Percentiles rank a stretch among this genome's conserved stretches.
Conservation (phyloP, 2,329 filamentous ascomycete genomes). For the Aureobasidium vineae region DNA sequence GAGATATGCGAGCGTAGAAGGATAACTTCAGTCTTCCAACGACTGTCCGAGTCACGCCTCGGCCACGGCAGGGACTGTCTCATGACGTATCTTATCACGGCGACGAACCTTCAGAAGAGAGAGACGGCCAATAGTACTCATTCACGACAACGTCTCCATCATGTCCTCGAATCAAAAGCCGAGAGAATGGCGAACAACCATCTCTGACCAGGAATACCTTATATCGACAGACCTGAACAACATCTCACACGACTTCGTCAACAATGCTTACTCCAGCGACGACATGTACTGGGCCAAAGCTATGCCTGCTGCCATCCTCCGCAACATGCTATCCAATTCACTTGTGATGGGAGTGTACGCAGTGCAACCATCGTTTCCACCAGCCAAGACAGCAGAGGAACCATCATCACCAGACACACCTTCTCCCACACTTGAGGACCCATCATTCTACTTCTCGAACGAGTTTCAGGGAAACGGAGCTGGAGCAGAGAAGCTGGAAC, state of each 20-base stretch:
- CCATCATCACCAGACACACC: conserved; percentile 33
- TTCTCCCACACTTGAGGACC: conserved; percentile 30
- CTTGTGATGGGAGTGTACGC: conserved; percentile 35
- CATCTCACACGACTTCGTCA: conserved; percentile 34
- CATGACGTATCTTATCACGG: conserved; percentile 10
- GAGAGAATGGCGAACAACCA: conserved; percentile 7
- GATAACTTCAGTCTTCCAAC: not conserved
- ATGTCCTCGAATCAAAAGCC: not conserved
- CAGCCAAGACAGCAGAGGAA: conserved; percentile 24
- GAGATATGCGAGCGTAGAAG: not conserved
- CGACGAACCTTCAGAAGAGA: not conserved
- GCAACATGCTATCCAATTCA: conserved; percentile 33
- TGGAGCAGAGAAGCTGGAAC: conserved; percentile 27
- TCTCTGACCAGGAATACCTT: conserved; percentile 19
- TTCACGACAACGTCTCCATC: too few relatives aligned
- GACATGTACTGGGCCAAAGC: conserved; percentile 37
- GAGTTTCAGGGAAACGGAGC: not conserved
- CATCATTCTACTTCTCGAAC: conserved; percentile 16
- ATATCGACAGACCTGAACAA: conserved; percentile 30
- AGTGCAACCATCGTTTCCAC: conserved; percentile 14
- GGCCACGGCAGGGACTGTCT: conserved; percentile 9
- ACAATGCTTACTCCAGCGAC: conserved; percentile 32
- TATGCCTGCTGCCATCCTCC: conserved; percentile 30
- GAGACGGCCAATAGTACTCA: too few relatives aligned
- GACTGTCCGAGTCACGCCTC: conserved; percentile 6